Evolutionary conservation across 768 basidiomycete genomes (phyloP).

Genomic region (Paxillus rubicundulus): DNA sequence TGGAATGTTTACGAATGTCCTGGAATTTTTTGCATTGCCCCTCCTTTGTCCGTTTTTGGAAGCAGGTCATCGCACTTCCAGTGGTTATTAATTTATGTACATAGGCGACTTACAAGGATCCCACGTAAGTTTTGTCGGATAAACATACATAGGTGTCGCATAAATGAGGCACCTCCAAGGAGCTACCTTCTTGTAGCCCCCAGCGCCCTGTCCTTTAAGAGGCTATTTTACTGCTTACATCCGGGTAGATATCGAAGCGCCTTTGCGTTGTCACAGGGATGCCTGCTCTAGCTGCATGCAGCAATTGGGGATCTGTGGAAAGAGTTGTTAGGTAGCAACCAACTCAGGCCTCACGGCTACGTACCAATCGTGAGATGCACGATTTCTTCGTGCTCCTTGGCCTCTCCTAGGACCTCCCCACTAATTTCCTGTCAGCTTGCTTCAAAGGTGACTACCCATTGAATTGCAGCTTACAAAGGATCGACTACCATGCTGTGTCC

Average conservation of each 20-base stretch:
- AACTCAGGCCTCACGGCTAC: slow-evolving; percentile 23
- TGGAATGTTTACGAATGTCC: slow-evolving; percentile 40
- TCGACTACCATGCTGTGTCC: slow-evolving; percentile 91
- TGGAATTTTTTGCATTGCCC: slow-evolving; percentile 23
- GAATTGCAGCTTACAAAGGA: slow-evolving; percentile 60
- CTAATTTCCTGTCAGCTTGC: slow-evolving; percentile 38
- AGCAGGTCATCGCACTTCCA: background rate
- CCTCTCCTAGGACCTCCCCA: slow-evolving; percentile 71
- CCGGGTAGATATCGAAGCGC: slow-evolving; percentile 88
- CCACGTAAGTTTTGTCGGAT: no score
- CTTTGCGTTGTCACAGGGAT: slow-evolving; percentile 93
- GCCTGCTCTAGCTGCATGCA: slow-evolving; percentile 68
- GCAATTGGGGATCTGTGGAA: slow-evolving; percentile 56
- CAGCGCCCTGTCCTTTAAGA: background rate
- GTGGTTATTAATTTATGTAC: no score
- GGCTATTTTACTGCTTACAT: slow-evolving; percentile 50
- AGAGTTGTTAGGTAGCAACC: background rate
- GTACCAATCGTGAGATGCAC: slow-evolving; percentile 79
- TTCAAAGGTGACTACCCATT: background rate
- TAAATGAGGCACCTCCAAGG: no score
- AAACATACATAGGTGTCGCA: background rate
- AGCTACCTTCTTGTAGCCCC: background rate
- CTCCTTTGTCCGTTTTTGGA: slow-evolving; percentile 17
- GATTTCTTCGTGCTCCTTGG: slow-evolving; percentile 75
- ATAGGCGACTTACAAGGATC: no score